Percentiles rank a stretch among this genome's conserved stretches.
Evolutionary conservation across 345 rosid species (phyloP).

Genomic region (Citrus medica): DNA sequence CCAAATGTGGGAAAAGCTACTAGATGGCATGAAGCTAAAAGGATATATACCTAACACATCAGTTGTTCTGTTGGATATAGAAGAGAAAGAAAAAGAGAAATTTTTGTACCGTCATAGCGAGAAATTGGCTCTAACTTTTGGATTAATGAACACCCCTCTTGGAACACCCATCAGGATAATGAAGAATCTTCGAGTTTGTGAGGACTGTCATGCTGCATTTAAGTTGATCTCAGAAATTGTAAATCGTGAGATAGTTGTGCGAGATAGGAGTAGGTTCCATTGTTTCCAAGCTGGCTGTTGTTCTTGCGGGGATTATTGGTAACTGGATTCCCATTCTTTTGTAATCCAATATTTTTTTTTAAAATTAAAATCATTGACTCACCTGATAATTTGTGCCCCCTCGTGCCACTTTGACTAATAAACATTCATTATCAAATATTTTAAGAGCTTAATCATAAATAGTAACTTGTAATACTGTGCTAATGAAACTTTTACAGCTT

Average conservation of each 20-base stretch:
- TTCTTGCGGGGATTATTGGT: constrained; percentile 58
- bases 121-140: constrained; percentile 49
- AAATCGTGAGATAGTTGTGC: constrained; percentile 41
- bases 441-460: not conserved
- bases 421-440: not conserved
- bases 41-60: constrained; percentile 45
- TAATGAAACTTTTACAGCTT: not conserved
- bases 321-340: not conserved
- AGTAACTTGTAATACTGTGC: not conserved
- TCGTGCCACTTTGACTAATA: not conserved
- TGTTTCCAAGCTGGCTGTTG: constrained; percentile 47
- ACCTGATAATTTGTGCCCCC: not conserved
- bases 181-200: constrained; percentile 60
- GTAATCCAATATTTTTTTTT: not conserved
- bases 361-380: not conserved
- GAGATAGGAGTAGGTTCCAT: constrained; percentile 57
- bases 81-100: constrained; percentile 51
- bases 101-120: constrained; percentile 50
- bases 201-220: constrained; percentile 47
- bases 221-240: constrained; percentile 41
- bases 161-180: constrained; percentile 44
- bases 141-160: constrained; percentile 38
- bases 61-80: constrained; percentile 49
- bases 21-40: constrained; percentile 33
- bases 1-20: constrained; percentile 31